Conservation (phyloP, 2,329 filamentous ascomycete species). For the Pseudocercospora musae region DNA sequence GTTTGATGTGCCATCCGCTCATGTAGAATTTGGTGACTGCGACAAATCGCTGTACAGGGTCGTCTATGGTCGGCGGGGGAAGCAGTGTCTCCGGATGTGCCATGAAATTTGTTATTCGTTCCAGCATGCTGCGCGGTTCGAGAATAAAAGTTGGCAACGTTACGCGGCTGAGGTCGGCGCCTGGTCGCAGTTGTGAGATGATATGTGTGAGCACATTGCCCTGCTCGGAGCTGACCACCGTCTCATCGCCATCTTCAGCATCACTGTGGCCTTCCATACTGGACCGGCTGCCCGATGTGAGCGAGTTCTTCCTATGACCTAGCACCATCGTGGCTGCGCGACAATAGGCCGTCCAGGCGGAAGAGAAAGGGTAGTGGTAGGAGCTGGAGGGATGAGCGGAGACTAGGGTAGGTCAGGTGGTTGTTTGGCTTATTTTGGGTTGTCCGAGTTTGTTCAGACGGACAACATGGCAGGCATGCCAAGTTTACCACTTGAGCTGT, state of each 20-base stretch:
- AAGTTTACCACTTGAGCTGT: background rate
- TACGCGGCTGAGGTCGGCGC: conserved; percentile 90
- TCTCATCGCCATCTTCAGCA: conserved; percentile 53
- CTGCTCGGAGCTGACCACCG: conserved; percentile 84
- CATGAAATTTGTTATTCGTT: conserved; percentile 99
- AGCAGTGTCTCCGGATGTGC: conserved; percentile 95
- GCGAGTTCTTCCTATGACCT: conserved; percentile 48
- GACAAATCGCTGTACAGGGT: conserved; percentile 84
- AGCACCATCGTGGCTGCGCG: conserved; percentile 43
- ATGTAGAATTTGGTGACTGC: conserved; percentile 97
- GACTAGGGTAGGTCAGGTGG: background rate
- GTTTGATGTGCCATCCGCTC: conserved; percentile 98
- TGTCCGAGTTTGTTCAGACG: background rate
- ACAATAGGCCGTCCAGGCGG: background rate
- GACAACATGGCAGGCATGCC: background rate
- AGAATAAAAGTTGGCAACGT: conserved; percentile 96
- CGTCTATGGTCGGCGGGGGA: conserved; percentile 80
- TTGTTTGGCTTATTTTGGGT: background rate
- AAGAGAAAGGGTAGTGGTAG: background rate
- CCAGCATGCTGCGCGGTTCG: conserved; percentile 95
- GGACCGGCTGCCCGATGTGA: conserved; percentile 40
- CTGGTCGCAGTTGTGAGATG: conserved; percentile 92
- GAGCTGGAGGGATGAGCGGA: background rate
- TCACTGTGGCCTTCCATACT: conserved; percentile 44
- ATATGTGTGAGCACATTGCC: conserved; percentile 96